Base-by-base conservation (phyloP, 2,329 filamentous ascomycete genomes). In the Colletotrichum gloeosporioides region DNA sequence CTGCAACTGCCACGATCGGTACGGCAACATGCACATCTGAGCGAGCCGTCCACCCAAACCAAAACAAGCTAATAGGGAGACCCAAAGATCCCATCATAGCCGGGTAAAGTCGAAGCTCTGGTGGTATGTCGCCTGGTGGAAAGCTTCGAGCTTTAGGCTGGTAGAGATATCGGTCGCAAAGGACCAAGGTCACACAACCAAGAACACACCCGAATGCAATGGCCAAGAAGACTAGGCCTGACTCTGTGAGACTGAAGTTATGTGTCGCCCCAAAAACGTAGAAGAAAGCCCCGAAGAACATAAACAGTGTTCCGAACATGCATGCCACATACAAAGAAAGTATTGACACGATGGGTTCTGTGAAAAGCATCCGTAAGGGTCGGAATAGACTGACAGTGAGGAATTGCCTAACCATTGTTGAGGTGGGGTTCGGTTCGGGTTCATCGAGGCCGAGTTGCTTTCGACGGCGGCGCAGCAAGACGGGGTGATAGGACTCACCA, bases 311-410 rank as follows among this genome's bases (percentile, higher is more conserved):
- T 13, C 86, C 89, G 68, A 91, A 91, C 68, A 88, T 86, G 78
- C 86, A 88, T 0, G 88, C 83, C 0, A 88, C 85, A 77, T 91
- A 91, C 0, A 91, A 78, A 36, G 86, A 88, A 34, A 87, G 82
- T 69, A 92, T 90, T 10, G 88, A 88, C 4, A 93, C 89, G 39
- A 94, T 92, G 3, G 92, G 92, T 78, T 94, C 92, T 2, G 89
- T 88, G 59, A 92, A 80, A 8, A 94, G 85, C 87, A 94, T 92
- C 18, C 49, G n/a, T 2, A 55, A n/a, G 49, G 49, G 49, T 25
- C 63, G 88, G 86, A 4, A 92, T 27, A 0, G 91, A 91, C 15
- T 90, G 85, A 22, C 90, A 75, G 4, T 90, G 80, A 4, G 87
- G 87, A 3, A 87, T 81, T 0, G 86, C 82, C 8, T 88, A 75